Percentiles rank a stretch among this genome's conserved stretches.
Evolutionary conservation across 176 grass and related monocot genomes (phyloP).

Genomic region (Triticum turgidum): DNA sequence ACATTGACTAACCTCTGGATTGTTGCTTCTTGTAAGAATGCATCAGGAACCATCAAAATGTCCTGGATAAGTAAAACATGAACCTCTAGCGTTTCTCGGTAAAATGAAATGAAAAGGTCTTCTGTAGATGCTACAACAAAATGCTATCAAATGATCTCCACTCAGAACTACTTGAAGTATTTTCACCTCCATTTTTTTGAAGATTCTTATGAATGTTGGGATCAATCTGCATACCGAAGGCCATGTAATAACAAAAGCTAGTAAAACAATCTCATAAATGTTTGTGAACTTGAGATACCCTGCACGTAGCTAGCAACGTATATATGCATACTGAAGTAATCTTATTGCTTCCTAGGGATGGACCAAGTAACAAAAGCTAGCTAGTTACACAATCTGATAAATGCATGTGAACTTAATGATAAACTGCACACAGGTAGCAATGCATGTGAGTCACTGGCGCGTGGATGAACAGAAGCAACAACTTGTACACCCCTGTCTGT

Average conservation of each 20-base stretch:
- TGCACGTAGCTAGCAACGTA: no score
- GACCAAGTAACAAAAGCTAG: no score
- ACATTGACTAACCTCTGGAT: slow-evolving; percentile 55
- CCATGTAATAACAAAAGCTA: background rate
- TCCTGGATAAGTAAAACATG: slow-evolving; percentile 88
- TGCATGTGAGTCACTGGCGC: no score
- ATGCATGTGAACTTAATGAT: no score
- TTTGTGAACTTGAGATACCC: no score
- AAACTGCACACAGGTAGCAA: no score
- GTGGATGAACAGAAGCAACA: no score
- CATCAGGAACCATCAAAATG: slow-evolving; percentile 64
- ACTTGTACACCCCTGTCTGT: no score
- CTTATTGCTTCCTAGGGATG: no score
- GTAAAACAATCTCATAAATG: no score
- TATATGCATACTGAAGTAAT: no score
- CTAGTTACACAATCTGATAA: no score
- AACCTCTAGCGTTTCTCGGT: slow-evolving; percentile 75
- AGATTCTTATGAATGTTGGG: slow-evolving; percentile 60
- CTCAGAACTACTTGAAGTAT: slow-evolving; percentile 15
- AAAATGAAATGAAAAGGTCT: slow-evolving; percentile 84
- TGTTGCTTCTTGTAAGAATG: slow-evolving; percentile 72
- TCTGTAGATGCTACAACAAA: slow-evolving; percentile 87
- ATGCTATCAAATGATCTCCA: slow-evolving; percentile 91
- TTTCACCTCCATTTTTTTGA: slow-evolving; percentile 44
- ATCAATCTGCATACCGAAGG: slow-evolving; percentile 50